Evolutionary conservation across 306 rosid species (phyloP), one percentile per base, ranked within the genome.

Genomic region (Herpetospermum pedunculosum): DNA sequence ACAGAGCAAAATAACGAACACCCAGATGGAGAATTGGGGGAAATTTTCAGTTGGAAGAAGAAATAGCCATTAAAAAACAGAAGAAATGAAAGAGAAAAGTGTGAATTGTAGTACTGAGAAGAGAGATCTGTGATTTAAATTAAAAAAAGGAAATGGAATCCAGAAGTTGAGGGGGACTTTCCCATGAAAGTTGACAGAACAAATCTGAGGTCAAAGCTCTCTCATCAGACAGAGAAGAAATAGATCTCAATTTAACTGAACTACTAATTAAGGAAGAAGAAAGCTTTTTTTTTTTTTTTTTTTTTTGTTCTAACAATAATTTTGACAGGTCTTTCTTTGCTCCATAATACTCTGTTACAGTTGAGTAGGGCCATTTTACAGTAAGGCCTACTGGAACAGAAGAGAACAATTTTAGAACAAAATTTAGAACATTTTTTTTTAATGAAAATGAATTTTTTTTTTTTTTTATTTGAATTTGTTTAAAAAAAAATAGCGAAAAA

Each of bases 131-230:
- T 4, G 48, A 69, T 1, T 41, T 69, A 44, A 69, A 69, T 41
- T 41, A 44, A 11, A 13, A 69, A 41, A 69, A 38, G 53, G 37
- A 41, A 68, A 69, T 25, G 6, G 73, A 69, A 69, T 69, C 73
- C 55, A 69, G 73, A 69, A 69, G 73, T 25, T 44, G 73, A 69
- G 73, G 54, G 73, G 73, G 15, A 69, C 40, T 69, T 69, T 69
- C 73, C 73, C 53, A 69, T 44, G 73, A 43, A 41, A 41, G 49
- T 23, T 67, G 72, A 67, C 72, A 67, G 72, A 69, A 26, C 37
- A 69, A 69, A 69, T 67, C 34, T 67, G 35, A 67, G 52, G 52
- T 67, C 72, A 67, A 67, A 64, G 47, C 26, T 32, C 15, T 32
- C 26, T 32, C 15, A 32, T 32, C 15, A 32, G 44, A 63, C 34